Conservation (phyloP, 2,329 filamentous ascomycete species). For the Penicillium sp. region DNA sequence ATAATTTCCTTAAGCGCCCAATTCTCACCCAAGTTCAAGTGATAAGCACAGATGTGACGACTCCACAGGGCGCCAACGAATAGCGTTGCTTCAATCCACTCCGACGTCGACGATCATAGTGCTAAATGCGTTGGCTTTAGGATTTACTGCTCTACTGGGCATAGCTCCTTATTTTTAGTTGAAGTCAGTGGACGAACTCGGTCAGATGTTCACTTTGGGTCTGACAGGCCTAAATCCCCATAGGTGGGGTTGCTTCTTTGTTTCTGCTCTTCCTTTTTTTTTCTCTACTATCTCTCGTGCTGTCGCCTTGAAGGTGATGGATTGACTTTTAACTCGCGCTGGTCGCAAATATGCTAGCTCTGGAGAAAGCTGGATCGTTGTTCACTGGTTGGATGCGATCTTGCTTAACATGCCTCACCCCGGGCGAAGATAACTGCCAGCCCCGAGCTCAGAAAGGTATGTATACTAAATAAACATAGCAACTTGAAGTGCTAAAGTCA, state of each 20-base stretch:
- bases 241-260: slow-evolving; percentile 12
- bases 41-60: slow-evolving; percentile 28
- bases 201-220: slow-evolving; percentile 8
- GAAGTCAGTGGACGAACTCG: slow-evolving; percentile 13
- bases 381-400: slow-evolving; percentile 44
- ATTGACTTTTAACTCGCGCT: slow-evolving; percentile 30
- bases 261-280: slow-evolving; percentile 8
- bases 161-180: slow-evolving; percentile 10
- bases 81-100: slow-evolving; percentile 11
- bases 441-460: slow-evolving; percentile 13
- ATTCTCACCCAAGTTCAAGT: slow-evolving; percentile 5
- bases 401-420: slow-evolving; percentile 40
- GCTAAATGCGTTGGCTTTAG: slow-evolving; percentile 11
- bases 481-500: slow-evolving; percentile 20
- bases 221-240: slow-evolving; percentile 9
- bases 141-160: slow-evolving; percentile 15
- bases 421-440: slow-evolving; percentile 27
- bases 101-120: slow-evolving; percentile 15
- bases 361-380: slow-evolving; percentile 42
- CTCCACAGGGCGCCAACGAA: slow-evolving; percentile 26
- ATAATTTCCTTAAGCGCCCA: slow-evolving; percentile 23
- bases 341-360: slow-evolving; percentile 39
- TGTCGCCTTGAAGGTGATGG: slow-evolving; percentile 31
- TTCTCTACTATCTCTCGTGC: slow-evolving; percentile 8
- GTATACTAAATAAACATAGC: neutral